Evolutionary conservation across 2,329 filamentous ascomycete genomes (phyloP), one percentile per base, ranked within the genome.

Genomic region (Fusarium floridanum): DNA sequence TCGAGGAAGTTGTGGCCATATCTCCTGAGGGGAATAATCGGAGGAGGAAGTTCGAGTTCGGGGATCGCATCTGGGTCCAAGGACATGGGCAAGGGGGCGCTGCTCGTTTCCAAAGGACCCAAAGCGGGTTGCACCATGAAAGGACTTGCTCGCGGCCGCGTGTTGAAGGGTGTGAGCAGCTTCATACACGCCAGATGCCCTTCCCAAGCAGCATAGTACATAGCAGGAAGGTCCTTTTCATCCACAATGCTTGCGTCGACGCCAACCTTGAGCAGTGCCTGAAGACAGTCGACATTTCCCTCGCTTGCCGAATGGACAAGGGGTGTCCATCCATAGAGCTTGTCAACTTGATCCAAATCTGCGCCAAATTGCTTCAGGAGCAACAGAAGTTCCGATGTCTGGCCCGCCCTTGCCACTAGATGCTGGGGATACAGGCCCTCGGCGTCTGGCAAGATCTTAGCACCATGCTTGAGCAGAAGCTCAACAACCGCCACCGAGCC

Each of bases 141-240:
- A 5, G 87, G 85, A 37, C 85, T 88, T 20, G 84, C 81, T 34
- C 81, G 81, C 17, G 81, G 84, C 36, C 82, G 79, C 60, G 80
- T 84, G 80, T 88, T 88, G 76, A 86, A 87, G 2, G 91, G 90
- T 6, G 92, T 92, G 36, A 99, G 89, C 9, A 98, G 88, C 79
- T 93, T 92, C 94, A 99, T 98, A 84, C 97, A 98, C 79, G 96
- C 93, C 64, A 98, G 85, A 81, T 98, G 94, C 0, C 97, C 97
- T 84, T 99, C 97, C 97, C 97, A 99, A 0, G 95, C 96, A 16
- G 97, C 97, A 83, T 99, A 99, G 83, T 99, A 99, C 92, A 98
- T 95, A 32, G 97, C 95, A 3, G 95, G 95, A 5, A 98, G 88
- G 17, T 92, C 93, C 81, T 98, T 99, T 84, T 99, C 97, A 80